Evolutionary conservation across 1,284 basidiomycete species (phyloP).

Genomic region (Schizophyllum amplum): DNA sequence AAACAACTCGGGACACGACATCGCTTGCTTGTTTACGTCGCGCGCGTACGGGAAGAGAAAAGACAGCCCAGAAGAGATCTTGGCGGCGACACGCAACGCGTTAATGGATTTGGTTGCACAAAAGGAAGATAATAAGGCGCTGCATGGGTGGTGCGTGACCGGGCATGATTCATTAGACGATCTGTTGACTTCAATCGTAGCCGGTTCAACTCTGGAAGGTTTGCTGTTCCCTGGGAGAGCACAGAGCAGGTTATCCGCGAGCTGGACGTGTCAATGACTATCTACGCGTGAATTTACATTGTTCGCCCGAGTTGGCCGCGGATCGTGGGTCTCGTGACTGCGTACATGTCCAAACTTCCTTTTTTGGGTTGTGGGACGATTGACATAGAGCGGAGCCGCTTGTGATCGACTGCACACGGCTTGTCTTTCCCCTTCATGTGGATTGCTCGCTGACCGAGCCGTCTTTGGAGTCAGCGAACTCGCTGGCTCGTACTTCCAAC

Average conservation of each 20-base stretch:
- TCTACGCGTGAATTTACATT: too few species aligned
- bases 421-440: neutral
- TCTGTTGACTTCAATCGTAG: too few species aligned
- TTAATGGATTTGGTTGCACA: slow-evolving; percentile 25
- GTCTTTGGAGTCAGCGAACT: too few species aligned
- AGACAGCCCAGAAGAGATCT: slow-evolving; percentile 26
- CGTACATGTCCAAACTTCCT: too few species aligned
- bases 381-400: too few species aligned
- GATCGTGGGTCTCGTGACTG: neutral
- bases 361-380: too few species aligned
- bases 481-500: too few species aligned
- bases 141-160: slow-evolving; percentile 34
- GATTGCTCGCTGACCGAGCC: too few species aligned
- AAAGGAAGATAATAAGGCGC: slow-evolving; percentile 21
- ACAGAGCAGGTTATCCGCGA: too few species aligned
- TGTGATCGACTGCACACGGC: too few species aligned
- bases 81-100: slow-evolving; percentile 23
- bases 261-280: too few species aligned
- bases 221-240: neutral
- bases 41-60: slow-evolving; percentile 27
- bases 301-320: neutral
- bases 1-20: slow-evolving; percentile 15
- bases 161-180: too few species aligned
- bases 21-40: slow-evolving; percentile 33
- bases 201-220: neutral